Base-by-base conservation (phyloP, 495 filamentous ascomycete genomes). In the Podospora pseudocomata region DNA sequence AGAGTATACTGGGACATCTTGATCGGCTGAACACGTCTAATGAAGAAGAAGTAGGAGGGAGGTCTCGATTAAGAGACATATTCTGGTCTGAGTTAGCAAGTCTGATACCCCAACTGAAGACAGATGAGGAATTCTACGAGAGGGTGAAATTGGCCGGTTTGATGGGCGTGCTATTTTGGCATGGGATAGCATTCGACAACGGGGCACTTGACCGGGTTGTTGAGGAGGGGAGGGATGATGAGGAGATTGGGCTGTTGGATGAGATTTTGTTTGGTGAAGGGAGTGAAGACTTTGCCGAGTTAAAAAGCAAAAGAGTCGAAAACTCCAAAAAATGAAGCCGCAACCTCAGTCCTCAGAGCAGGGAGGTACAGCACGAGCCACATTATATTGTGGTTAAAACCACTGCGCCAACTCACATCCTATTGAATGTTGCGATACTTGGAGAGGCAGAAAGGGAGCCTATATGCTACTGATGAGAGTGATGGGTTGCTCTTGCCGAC, bases 101-200 rank as follows among this genome's bases (percentile, higher is more conserved):
- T 0, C 30, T 63, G 2, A 70, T 84, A 6, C 81, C 80, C 5
- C 78, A 78, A 34, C 64, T 85, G 19, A 71, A 23, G 54, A 67
- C 34, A 11, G 34, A 69, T 11, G 16, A 64, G 15, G 59, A 62
- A 3, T 34, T 74, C n/a, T 58, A 71, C 26, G 68, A 77, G 54
- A 78, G 75, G 5, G 77, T 85, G 0, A 69, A 68, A 61, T 68
- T 82, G 54, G 82, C 85, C 9, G 76, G 84, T 55, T 73, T 81
- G 65, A 61, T 87, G 55, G 86, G 86, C 2, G 75, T 88, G 18
- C 69, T 88, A 18, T 77, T 88, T 20, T 88, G 87, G 86, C 79
- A 83, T 74, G 86, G 87, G 16, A 85, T 84, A 74, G 86, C 86
- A 4, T 88, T 85, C 71, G 86, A 88, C 72, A 80, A 85, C 28